Evolutionary conservation across 495 filamentous ascomycete species (phyloP).

Genomic region (Astrothelium subdiscretum): DNA sequence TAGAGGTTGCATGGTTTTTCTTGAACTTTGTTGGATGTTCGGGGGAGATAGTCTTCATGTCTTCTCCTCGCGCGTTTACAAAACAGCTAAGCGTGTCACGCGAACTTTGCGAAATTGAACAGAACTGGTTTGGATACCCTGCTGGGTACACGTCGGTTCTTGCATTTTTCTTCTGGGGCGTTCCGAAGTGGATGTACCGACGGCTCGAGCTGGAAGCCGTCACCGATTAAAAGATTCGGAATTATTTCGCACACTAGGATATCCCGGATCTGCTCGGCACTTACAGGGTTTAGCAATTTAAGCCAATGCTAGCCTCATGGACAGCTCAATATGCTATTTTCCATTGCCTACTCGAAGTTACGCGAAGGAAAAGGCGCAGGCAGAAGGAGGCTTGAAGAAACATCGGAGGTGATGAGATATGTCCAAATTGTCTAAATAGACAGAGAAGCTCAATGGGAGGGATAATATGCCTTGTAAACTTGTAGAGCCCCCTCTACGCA

Average conservation of each 20-base stretch:
- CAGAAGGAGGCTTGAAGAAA: too few relatives aligned
- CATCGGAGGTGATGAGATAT: too few relatives aligned
- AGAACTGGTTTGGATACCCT: background rate
- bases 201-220: background rate
- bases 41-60: background rate
- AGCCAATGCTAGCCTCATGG: too few relatives aligned
- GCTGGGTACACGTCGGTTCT: background rate
- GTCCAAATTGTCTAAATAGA: too few relatives aligned
- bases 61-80: background rate
- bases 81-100: background rate
- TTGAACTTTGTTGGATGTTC: background rate
- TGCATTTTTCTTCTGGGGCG: background rate
- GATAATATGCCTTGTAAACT: background rate
- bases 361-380: too few relatives aligned
- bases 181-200: background rate
- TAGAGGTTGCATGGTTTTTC: background rate
- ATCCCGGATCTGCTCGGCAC: too few relatives aligned
- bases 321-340: too few relatives aligned
- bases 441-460: background rate
- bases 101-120: background rate
- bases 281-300: too few relatives aligned
- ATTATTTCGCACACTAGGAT: too few relatives aligned
- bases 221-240: background rate
- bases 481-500: slow-evolving; percentile 16
- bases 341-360: too few relatives aligned